Conservation (phyloP, 2,329 filamentous ascomycete genomes). For the Claviceps sp. region DNA sequence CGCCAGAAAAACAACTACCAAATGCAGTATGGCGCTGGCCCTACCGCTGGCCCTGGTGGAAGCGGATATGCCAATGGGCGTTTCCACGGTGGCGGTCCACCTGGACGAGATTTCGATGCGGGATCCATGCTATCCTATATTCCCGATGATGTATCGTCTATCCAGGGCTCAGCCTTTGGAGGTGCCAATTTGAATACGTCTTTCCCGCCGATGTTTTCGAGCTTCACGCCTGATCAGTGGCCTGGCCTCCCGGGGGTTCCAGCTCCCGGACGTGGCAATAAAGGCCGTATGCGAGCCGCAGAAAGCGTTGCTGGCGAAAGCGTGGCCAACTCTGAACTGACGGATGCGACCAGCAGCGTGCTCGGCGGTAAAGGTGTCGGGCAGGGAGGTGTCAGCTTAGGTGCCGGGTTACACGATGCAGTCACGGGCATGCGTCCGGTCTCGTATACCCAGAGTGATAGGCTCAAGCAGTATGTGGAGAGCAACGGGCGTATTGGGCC, state of each 20-base stretch:
- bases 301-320: slow-evolving; percentile 85
- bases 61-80: slow-evolving; percentile 26
- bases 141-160: slow-evolving; percentile 89
- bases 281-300: slow-evolving; percentile 51
- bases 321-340: slow-evolving; percentile 79
- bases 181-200: slow-evolving; percentile 61
- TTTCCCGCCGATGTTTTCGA: slow-evolving; percentile 91
- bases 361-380: slow-evolving; percentile 61
- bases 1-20: slow-evolving; percentile 70
- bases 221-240: slow-evolving; percentile 80
- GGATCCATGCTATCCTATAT: slow-evolving; percentile 92
- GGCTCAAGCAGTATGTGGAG: slow-evolving; percentile 88
- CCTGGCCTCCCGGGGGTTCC: slow-evolving; percentile 60
- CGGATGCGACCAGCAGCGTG: slow-evolving; percentile 68
- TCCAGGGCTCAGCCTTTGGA: slow-evolving; percentile 82
- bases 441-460: slow-evolving; percentile 53
- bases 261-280: slow-evolving; percentile 48
- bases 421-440: slow-evolving; percentile 51
- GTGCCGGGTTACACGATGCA: slow-evolving; percentile 61
- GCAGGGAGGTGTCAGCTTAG: slow-evolving; percentile 79
- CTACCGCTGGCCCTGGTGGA: slow-evolving; percentile 20
- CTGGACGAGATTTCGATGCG: slow-evolving; percentile 51
- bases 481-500: slow-evolving; percentile 58
- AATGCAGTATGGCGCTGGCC: slow-evolving; percentile 49
- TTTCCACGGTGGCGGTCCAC: slow-evolving; percentile 24